Conservation (phyloP, 495 filamentous ascomycete species). For the Talaromyces ruber region DNA sequence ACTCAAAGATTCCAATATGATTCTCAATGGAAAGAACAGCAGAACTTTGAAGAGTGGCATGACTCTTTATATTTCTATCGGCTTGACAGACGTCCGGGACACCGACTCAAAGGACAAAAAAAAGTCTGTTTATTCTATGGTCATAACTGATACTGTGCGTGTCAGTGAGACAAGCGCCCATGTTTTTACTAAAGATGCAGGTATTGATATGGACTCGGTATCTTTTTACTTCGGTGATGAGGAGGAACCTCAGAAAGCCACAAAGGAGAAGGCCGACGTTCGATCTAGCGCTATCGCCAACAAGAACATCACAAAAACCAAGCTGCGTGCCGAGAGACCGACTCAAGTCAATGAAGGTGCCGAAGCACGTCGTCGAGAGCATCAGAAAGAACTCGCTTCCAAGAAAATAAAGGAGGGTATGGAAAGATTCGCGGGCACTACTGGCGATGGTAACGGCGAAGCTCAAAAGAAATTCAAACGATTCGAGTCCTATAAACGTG, state of each 20-base stretch:
- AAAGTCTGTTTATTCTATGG: slow-evolving; percentile 76
- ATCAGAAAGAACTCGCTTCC: slow-evolving; percentile 81
- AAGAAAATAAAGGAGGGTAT: slow-evolving; percentile 88
- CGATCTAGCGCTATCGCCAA: slow-evolving; percentile 76
- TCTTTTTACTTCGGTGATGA: slow-evolving; percentile 98
- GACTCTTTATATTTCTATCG: slow-evolving; percentile 83
- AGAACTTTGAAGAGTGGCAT: slow-evolving; percentile 87
- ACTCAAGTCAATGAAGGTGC: slow-evolving; percentile 82
- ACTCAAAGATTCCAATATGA: slow-evolving; percentile 67
- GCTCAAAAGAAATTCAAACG: slow-evolving; percentile 94
- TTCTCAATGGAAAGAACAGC: slow-evolving; percentile 77
- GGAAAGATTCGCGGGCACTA: slow-evolving; percentile 69
- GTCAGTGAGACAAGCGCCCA: slow-evolving; percentile 63
- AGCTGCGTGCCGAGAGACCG: slow-evolving; percentile 82
- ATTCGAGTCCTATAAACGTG: slow-evolving; percentile 98
- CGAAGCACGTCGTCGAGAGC: slow-evolving; percentile 77
- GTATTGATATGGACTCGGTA: slow-evolving; percentile 80
- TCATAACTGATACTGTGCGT: slow-evolving; percentile 88
- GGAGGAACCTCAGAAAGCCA: slow-evolving; percentile 54
- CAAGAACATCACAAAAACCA: slow-evolving; percentile 88
- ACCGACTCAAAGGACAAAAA: slow-evolving; percentile 74
- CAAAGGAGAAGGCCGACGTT: slow-evolving; percentile 69
- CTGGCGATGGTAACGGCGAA: slow-evolving; percentile 78
- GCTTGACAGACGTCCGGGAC: slow-evolving; percentile 82
- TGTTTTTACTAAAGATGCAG: slow-evolving; percentile 88